Base-by-base conservation (phyloP, 164 flowering plant species). In the Piper betle region DNA sequence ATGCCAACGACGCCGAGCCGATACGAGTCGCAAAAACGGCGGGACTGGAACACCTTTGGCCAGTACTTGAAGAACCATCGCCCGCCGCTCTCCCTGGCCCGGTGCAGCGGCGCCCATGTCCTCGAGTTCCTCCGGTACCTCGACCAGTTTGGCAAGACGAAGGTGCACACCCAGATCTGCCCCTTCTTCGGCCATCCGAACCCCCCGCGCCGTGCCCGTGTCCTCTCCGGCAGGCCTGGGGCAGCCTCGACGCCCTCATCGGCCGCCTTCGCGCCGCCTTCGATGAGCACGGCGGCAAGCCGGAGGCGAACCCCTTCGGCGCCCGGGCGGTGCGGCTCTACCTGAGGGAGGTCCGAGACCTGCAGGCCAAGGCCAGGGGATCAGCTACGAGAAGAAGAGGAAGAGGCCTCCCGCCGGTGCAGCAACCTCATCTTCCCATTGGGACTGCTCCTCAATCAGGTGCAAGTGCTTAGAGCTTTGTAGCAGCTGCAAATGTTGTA, bases 171-270 rank as follows among this genome's bases (percentile, higher is more conserved):
- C 33, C 33, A 25, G 33, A 25, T 25, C 33, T 25, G 33, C 33
- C 33, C 33, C 33, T 25, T 25, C 33, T 25, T 25, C 33, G 33
- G 33, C 33, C 33, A 25, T 25, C 93, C 0, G 78, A 77, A 63
- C 90, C 94, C 0, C 90, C 94, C 0, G 87, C 81, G 3, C 88
- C 94, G 0, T 87, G 94, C 76, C 86, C 94, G 15, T 87, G 94
- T 69, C 94, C 94, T 0, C 88, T 87, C 33, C 33, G 33, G 33
- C 33, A 25, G 33, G 33, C 33, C 33, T 25, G 33, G 33, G 33
- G 33, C 33, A 25, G 33, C 33, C 33, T 25, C 33, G 33, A 25
- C 33, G 33, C 33, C 33, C 33, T 25, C 33, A 25, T 25, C 33
- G 33, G 33, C 33, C 33, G 33, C 33, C 33, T 25, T 25, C 33